phyloP scores from a whole-genome alignment of 192 early-diverging fungal genomes.

The Backusella luteola region DNA sequence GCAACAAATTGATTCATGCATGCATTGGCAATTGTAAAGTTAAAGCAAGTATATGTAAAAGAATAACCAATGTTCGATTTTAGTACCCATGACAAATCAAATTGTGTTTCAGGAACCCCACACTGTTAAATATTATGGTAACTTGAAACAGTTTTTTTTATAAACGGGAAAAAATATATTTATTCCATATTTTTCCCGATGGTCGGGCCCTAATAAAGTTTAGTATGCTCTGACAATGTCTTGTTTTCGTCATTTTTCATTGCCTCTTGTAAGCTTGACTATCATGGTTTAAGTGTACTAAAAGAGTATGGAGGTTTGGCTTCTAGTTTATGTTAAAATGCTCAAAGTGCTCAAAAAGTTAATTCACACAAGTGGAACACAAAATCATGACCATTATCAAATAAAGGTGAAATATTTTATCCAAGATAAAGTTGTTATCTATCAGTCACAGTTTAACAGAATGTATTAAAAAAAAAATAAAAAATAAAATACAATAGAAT shows the following conservation, averaged over 20 bases:
- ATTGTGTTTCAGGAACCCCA: conserved; percentile 6
- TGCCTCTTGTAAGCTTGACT: neutral
- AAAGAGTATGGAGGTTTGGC: neutral
- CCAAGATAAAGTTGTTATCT: neutral
- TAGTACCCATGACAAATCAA: neutral
- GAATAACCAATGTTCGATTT: neutral
- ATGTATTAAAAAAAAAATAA: neutral
- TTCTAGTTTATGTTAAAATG: neutral
- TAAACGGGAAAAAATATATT: neutral
- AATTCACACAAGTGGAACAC: neutral
- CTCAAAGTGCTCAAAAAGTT: neutral
- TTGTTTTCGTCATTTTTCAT: neutral
- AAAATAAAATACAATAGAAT: neutral
- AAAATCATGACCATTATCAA: neutral
- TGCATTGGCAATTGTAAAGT: neutral
- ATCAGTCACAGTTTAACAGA: conserved; percentile 4
- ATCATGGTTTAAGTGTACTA: neutral
- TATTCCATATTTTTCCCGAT: neutral
- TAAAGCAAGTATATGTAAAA: neutral
- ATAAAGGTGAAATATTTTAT: neutral
- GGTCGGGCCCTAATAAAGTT: neutral
- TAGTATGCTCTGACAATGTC: neutral
- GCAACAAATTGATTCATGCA: neutral
- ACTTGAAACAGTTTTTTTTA: neutral
- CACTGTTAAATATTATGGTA: neutral